Evolutionary conservation across 805 yeast genomes (phyloP).

Genomic region (Candida parachauliodes): DNA sequence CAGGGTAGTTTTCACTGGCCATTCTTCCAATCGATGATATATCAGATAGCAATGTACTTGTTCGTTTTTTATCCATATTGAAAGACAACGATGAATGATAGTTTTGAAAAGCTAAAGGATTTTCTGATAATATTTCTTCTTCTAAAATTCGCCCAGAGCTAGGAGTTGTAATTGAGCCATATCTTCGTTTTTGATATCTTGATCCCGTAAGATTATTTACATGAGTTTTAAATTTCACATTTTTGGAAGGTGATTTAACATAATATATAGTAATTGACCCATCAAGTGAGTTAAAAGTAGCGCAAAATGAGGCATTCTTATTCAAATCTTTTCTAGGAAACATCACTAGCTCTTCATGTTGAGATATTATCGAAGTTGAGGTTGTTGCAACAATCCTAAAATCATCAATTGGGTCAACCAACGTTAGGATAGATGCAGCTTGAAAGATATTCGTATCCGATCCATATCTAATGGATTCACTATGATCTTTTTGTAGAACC

Average conservation of each 20-base stretch:
- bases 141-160: constrained; percentile 41
- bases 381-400: constrained; percentile 70
- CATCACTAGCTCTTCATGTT: constrained; percentile 51
- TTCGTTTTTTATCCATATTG: constrained; percentile 41
- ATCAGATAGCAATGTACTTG: constrained; percentile 41
- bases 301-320: constrained; percentile 42
- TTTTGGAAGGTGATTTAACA: constrained; percentile 36
- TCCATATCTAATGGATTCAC: constrained; percentile 2
- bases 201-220: not conserved
- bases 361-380: constrained; percentile 60
- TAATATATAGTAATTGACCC: constrained; percentile 52
- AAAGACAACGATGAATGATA: constrained; percentile 21
- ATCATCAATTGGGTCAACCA: constrained; percentile 73
- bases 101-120: constrained; percentile 13
- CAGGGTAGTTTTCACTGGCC: constrained; percentile 33
- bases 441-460: constrained; percentile 15
- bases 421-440: constrained; percentile 51
- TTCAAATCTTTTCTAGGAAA: constrained; percentile 44
- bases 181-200: constrained; percentile 20
- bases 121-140: constrained; percentile 24
- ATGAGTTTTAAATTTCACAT: constrained; percentile 5
- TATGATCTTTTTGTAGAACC: constrained; percentile 50
- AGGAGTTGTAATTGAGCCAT: constrained; percentile 35
- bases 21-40: constrained; percentile 44
- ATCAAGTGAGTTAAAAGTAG: constrained; percentile 51